Conservation (phyloP, 1,139 yeast species). For the Geotrichum siamense region DNA sequence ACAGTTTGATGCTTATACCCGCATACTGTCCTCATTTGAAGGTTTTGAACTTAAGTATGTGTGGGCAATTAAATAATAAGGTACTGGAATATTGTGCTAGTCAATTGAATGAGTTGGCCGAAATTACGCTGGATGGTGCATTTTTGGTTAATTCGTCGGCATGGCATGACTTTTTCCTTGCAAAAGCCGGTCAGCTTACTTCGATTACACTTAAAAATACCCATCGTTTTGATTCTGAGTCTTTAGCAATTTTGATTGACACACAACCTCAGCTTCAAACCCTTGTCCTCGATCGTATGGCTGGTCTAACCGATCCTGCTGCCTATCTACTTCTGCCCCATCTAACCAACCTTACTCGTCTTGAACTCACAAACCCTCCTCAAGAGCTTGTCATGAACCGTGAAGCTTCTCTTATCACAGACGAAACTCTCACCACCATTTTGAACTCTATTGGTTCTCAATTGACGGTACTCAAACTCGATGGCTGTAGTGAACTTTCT, state of each 20-base stretch:
- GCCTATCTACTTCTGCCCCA: constrained; percentile 63
- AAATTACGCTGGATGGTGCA: constrained; percentile 72
- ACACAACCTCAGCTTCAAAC: constrained; percentile 46
- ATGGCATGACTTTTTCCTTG: constrained; percentile 69
- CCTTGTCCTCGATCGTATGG: constrained; percentile 57
- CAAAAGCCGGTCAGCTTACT: constrained; percentile 41
- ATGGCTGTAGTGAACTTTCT: constrained; percentile 67
- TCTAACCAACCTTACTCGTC: constrained; percentile 44
- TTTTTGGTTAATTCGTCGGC: constrained; percentile 66
- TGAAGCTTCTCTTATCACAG: constrained; percentile 50
- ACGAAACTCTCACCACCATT: constrained; percentile 64
- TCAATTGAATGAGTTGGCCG: constrained; percentile 48
- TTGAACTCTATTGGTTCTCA: constrained; percentile 58
- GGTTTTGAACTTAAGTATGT: constrained; percentile 69
- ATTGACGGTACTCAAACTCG: constrained; percentile 51
- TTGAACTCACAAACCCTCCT: constrained; percentile 61
- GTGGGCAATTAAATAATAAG: constrained; percentile 84
- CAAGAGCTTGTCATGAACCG: constrained; percentile 22
- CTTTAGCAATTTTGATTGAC: constrained; percentile 55
- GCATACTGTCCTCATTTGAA: constrained; percentile 72
- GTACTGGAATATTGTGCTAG: constrained; percentile 56
- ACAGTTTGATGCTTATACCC: constrained; percentile 62
- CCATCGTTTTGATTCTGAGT: constrained; percentile 68
- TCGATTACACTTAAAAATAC: constrained; percentile 68
- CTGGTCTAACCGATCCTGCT: constrained; percentile 56